Evolutionary conservation across 352 stramenopile species (phyloP), one percentile per base, ranked within the genome.

Genomic region (Phytophthora sp.): DNA sequence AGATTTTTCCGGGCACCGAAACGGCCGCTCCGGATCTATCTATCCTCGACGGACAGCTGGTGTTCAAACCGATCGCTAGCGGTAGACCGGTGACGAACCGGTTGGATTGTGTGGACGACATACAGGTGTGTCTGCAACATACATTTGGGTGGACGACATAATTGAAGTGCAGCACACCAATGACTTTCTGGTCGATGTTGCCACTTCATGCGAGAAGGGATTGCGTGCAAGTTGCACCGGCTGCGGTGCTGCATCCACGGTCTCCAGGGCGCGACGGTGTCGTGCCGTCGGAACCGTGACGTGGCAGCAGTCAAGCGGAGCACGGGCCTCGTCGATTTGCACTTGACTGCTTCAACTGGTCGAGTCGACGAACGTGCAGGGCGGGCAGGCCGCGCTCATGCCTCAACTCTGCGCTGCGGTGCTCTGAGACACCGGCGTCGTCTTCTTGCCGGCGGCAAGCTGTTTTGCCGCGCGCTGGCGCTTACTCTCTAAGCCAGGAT

Each of bases 1-100:
- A 61, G 53, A 61, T 61, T 61, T 61, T 61, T 53, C 53, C 41
- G 17, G 24, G 49, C 49, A 37, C 49, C 24, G 50, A 57, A 57
- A 57, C 35, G n/a, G 31, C 26, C 37, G 39, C 27, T 53, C 45
- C 28, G 28, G 8, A 52, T 52, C 44, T 51, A 27, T 34, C 39
- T 24, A 13, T 30, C n/a, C 2, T 35, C 7, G n/a, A 5, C n/a
- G 4, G 17, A 7, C 35, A 43, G 41, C 41, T 48, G 41, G 41
- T 32, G 41, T 32, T 20, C 23, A 49, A 34, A 18, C 10, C 12
- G n/a, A n/a, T n/a, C n/a, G n/a, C n/a, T n/a, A n/a, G n/a, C n/a
- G n/a, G n/a, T n/a, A n/a, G n/a, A n/a, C n/a, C n/a, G n/a, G n/a
- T n/a, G n/a, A n/a, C n/a, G 17, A 15, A 43, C 35, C 35, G 17